These are phyloP conservation scores for Pneumocystis sp. DNA, from an alignment of 1,139 yeast genomes.

Conservation along the genomic window DNA sequence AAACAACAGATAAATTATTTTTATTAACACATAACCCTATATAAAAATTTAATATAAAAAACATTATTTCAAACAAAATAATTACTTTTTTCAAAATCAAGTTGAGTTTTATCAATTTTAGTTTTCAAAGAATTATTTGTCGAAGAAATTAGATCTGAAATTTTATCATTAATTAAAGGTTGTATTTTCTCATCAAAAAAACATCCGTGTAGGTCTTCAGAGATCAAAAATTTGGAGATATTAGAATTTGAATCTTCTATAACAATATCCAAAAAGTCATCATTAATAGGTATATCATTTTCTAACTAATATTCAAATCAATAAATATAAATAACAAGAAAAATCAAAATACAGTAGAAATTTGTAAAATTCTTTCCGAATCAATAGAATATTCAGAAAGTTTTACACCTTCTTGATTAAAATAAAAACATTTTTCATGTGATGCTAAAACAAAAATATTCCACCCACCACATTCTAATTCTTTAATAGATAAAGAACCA, in stretches of 20 bases:
- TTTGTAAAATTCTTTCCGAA: background rate
- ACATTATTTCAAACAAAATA: background rate
- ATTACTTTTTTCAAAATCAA: background rate
- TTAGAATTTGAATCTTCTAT: background rate
- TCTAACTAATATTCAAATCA: background rate
- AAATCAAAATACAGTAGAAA: background rate
- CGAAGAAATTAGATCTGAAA: background rate
- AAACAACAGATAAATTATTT: background rate
- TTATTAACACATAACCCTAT: background rate
- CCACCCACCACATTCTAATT: background rate
- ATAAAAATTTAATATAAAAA: background rate
- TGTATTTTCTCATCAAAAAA: background rate
- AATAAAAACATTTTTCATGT: background rate
- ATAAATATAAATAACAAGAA: background rate
- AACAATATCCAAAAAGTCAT: background rate
- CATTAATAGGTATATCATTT: background rate
- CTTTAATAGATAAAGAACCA: background rate
- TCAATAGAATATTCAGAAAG: background rate
- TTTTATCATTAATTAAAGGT: background rate
- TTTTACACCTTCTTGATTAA: background rate
- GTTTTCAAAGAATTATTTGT: background rate
- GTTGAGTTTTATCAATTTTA: background rate
- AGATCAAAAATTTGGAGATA: background rate
- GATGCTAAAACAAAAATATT: background rate
- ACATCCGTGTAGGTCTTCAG: background rate